Conservation (phyloP, 192 early-diverging fungal species). For the Coemansia sp. region DNA sequence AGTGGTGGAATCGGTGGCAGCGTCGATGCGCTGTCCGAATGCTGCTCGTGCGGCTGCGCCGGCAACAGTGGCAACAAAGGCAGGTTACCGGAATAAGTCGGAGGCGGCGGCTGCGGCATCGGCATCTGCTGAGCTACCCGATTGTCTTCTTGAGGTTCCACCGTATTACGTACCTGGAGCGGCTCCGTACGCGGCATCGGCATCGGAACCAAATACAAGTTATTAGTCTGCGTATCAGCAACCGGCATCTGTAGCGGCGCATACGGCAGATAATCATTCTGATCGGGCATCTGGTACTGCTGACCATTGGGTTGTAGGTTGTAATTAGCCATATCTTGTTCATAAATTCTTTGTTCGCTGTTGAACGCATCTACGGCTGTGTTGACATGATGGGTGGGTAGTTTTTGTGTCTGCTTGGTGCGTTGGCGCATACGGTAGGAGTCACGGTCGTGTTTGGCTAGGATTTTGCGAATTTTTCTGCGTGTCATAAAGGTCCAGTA, state of each 20-base stretch:
- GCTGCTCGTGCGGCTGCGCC: neutral
- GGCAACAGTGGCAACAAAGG: neutral
- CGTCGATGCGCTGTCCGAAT: neutral
- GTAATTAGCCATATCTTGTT: slow-evolving; percentile 2
- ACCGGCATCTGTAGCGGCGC: slow-evolving; percentile 2
- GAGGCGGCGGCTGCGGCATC: neutral
- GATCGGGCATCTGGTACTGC: neutral
- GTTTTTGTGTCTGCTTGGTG: neutral
- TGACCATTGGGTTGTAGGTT: neutral
- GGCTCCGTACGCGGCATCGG: neutral
- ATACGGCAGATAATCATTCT: slow-evolving; percentile 3
- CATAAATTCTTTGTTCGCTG: slow-evolving; percentile 26
- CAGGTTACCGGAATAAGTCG: neutral
- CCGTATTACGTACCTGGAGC: slow-evolving; percentile 1
- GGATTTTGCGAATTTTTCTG: slow-evolving; percentile 10
- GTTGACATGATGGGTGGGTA: slow-evolving; percentile 10
- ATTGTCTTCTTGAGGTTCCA: neutral
- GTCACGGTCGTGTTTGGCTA: slow-evolving; percentile 6
- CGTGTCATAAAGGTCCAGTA: slow-evolving; percentile 23
- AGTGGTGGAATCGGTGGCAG: slow-evolving; percentile 1
- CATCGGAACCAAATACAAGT: slow-evolving; percentile 4
- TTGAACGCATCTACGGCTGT: slow-evolving; percentile 31
- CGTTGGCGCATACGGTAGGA: slow-evolving; percentile 8
- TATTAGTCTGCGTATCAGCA: neutral
- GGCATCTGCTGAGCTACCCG: neutral